Conservation (phyloP, 441 rosid species). For the Gossypium schwendimanii region DNA sequence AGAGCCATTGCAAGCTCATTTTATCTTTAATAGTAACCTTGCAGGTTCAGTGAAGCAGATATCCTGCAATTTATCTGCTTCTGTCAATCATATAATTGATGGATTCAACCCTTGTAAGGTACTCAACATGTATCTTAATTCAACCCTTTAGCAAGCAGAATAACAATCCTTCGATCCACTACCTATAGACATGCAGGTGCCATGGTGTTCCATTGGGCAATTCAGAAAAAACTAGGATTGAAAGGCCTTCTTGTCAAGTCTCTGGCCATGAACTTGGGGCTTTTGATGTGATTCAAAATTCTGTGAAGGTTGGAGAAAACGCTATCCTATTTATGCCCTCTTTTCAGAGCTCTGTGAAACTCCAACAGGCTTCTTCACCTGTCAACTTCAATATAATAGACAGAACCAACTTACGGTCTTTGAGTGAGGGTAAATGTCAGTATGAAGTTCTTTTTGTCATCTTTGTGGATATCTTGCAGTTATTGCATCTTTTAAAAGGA, state of each 20-base stretch:
- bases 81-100: constrained; percentile 46
- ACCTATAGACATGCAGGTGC: constrained; percentile 68
- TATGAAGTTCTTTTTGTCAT: neutral
- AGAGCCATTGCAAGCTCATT: constrained; percentile 55
- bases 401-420: constrained; percentile 57
- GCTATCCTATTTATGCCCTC: constrained; percentile 55
- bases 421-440: constrained; percentile 60
- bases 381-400: constrained; percentile 54
- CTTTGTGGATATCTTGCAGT: neutral
- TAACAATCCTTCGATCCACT: constrained; percentile 9
- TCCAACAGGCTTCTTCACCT: constrained; percentile 43
- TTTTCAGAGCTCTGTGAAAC: constrained; percentile 34
- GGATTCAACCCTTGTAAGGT: constrained; percentile 61
- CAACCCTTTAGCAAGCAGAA: neutral
- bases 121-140: constrained; percentile 12
- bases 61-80: constrained; percentile 51
- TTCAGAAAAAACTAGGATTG: constrained; percentile 23
- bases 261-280: constrained; percentile 39
- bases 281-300: constrained; percentile 45
- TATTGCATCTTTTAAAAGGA: neutral
- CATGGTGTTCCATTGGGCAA: constrained; percentile 47
- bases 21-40: constrained; percentile 50
- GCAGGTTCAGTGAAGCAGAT: constrained; percentile 55
- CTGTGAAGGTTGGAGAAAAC: constrained; percentile 61
- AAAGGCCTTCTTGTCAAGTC: constrained; percentile 44